These are phyloP conservation scores for Phialophora macrospora DNA, from an alignment of 2,329 filamentous ascomycete species.

Conservation along the genomic window DNA sequence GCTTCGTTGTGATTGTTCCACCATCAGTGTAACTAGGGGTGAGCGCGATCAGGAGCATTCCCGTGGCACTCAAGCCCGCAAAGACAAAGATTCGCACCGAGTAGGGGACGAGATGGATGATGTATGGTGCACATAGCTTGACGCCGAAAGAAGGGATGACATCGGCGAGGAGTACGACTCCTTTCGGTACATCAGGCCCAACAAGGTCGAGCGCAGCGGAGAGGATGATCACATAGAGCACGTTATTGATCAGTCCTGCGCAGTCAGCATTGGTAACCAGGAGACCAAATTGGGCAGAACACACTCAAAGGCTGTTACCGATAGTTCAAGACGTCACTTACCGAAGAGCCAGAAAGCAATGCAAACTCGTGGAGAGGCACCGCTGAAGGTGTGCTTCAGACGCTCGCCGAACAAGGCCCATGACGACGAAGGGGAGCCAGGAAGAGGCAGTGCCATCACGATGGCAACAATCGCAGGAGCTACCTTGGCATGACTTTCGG, in stretches of 20 bases:
- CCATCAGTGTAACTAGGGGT: slow-evolving; percentile 66
- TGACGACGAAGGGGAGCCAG: slow-evolving; percentile 65
- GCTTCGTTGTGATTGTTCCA: slow-evolving; percentile 71
- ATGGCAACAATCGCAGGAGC: not conserved
- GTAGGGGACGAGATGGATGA: slow-evolving; percentile 88
- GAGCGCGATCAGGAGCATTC: slow-evolving; percentile 87
- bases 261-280: slow-evolving; percentile 4
- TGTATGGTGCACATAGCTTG: slow-evolving; percentile 89
- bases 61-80: slow-evolving; percentile 73
- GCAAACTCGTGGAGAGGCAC: slow-evolving; percentile 72
- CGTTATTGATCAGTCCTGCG: slow-evolving; percentile 88
- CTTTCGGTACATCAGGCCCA: slow-evolving; percentile 82
- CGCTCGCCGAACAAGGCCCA: slow-evolving; percentile 76
- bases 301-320: not conserved
- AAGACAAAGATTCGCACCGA: slow-evolving; percentile 73
- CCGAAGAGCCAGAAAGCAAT: slow-evolving; percentile 93
- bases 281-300: not conserved
- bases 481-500: not conserved
- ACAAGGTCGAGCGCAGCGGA: slow-evolving; percentile 95
- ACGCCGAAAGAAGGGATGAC: slow-evolving; percentile 87
- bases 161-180: slow-evolving; percentile 88
- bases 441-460: slow-evolving; percentile 55
- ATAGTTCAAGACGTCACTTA: slow-evolving; percentile 49
- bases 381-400: slow-evolving; percentile 65
- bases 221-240: slow-evolving; percentile 96